A percentile compares a stretch with the other conserved stretches of the same genome.
These are phyloP conservation scores for Oropetium thomaeum DNA, from an alignment of 176 grass and related monocot species.

Conservation along the genomic window DNA sequence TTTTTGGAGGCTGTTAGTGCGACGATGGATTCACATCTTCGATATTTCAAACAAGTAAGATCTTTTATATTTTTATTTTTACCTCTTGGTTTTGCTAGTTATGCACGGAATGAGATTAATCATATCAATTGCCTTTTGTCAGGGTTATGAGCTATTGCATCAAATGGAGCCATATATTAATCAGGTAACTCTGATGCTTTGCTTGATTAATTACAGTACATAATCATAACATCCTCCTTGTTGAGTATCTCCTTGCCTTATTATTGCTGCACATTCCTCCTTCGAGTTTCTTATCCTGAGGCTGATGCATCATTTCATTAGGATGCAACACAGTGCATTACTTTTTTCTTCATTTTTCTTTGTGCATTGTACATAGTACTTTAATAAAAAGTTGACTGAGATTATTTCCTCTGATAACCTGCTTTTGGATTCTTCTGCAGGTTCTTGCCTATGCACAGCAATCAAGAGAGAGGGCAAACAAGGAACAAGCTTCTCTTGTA, in stretches of 20 bases:
- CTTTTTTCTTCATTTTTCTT: slow-evolving; percentile 19
- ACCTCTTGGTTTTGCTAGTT: slow-evolving; percentile 24
- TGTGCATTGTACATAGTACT: slow-evolving; percentile 4
- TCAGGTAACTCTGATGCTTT: slow-evolving; percentile 65
- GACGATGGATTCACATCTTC: slow-evolving; percentile 92
- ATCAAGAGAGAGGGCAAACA: slow-evolving; percentile 83
- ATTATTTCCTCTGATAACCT: slow-evolving; percentile 6
- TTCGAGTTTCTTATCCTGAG: background rate
- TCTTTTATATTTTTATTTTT: slow-evolving; percentile 32
- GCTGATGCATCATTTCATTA: background rate
- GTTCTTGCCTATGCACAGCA: slow-evolving; percentile 89
- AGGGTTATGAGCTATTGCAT: slow-evolving; percentile 93
- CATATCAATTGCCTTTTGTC: slow-evolving; percentile 37
- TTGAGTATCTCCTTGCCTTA: too few species aligned
- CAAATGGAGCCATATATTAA: slow-evolving; percentile 99
- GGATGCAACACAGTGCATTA: background rate
- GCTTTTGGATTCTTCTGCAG: slow-evolving; percentile 39
- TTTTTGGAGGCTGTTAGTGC: slow-evolving; percentile 98
- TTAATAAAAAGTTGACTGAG: slow-evolving; percentile 9
- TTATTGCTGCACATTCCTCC: background rate
- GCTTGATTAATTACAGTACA: background rate
- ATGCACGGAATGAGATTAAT: slow-evolving; percentile 31
- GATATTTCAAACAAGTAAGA: slow-evolving; percentile 97
- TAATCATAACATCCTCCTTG: background rate
- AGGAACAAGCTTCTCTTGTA: slow-evolving; percentile 84